phyloP scores from a whole-genome alignment of 768 basidiomycete genomes.

The Dentipellis sp. region DNA sequence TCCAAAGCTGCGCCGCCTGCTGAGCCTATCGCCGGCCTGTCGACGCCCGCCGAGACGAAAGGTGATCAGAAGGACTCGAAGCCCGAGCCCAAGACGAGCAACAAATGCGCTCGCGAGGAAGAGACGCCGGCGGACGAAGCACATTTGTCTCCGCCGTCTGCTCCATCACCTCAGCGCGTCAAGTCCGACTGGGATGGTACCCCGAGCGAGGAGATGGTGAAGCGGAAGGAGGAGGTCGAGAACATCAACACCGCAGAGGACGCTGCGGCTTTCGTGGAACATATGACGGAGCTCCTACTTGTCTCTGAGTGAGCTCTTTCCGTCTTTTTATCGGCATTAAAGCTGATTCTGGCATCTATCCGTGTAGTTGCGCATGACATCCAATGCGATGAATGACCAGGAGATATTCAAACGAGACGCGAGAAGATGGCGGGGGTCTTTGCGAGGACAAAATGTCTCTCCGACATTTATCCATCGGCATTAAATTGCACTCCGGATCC shows the following conservation, averaged over 20 bases:
- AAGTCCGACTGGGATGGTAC: slow-evolving; percentile 68
- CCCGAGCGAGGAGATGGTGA: slow-evolving; percentile 33
- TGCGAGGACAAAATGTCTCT: too few species aligned
- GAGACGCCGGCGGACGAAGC: slow-evolving; percentile 9
- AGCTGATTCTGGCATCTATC: too few species aligned
- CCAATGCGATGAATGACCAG: too few species aligned
- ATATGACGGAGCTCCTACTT: slow-evolving; percentile 58
- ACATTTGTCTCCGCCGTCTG: slow-evolving; percentile 32
- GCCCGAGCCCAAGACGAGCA: slow-evolving; percentile 13
- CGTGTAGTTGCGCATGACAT: too few species aligned
- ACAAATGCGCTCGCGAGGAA: slow-evolving; percentile 50
- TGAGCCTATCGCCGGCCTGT: slow-evolving; percentile 11
- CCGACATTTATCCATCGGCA: too few species aligned
- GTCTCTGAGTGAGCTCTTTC: too few species aligned
- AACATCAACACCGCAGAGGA: too few species aligned
- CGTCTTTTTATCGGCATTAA: too few species aligned
- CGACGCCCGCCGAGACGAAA: neutral
- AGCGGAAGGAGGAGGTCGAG: slow-evolving; percentile 12
- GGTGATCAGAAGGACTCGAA: slow-evolving; percentile 6
- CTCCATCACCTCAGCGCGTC: slow-evolving; percentile 61
- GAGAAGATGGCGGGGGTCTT: too few species aligned
- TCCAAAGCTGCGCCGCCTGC: slow-evolving; percentile 17
- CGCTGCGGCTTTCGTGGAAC: slow-evolving; percentile 49
- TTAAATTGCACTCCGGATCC: too few species aligned
- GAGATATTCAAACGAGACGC: too few species aligned